phyloP scores from a whole-genome alignment of 192 early-diverging fungal species.

The Oehlia diaphana region DNA sequence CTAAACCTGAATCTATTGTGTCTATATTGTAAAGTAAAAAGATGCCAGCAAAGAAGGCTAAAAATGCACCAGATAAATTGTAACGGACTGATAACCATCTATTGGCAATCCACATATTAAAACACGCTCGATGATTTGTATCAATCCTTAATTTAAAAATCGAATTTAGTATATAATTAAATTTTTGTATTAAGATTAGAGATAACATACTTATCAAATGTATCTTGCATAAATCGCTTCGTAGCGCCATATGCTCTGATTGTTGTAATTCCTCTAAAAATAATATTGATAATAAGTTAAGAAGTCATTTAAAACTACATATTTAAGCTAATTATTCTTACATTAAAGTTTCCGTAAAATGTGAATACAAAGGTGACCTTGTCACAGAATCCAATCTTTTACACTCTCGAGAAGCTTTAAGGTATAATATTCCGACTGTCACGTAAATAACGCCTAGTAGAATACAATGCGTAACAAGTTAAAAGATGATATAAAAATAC shows the following conservation, averaged over 20 bases:
- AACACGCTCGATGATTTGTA: constrained; percentile 75
- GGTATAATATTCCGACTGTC: constrained; percentile 67
- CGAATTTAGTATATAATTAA: background rate
- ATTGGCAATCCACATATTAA: constrained; percentile 75
- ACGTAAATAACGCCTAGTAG: constrained; percentile 16
- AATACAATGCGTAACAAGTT: background rate
- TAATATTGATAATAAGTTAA: background rate
- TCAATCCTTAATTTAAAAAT: constrained; percentile 41
- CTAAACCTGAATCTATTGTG: constrained; percentile 68
- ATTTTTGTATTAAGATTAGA: too few relatives aligned
- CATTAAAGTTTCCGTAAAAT: constrained; percentile 67
- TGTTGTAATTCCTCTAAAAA: constrained; percentile 60
- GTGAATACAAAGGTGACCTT: constrained; percentile 74
- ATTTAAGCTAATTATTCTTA: constrained; percentile 32
- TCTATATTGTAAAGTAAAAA: constrained; percentile 38
- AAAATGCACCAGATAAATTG: constrained; percentile 67
- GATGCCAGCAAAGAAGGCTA: constrained; percentile 67
- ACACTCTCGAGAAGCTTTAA: constrained; percentile 79
- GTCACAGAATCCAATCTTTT: constrained; percentile 71
- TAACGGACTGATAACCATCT: constrained; percentile 82
- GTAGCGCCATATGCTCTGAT: constrained; percentile 78
- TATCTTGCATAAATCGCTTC: constrained; percentile 41
- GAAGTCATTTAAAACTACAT: constrained; percentile 33
- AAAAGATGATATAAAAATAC: background rate
- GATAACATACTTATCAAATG: constrained; percentile 31